Percentiles rank a stretch among this genome's conserved stretches.
These are phyloP conservation scores for Pseudofabraea citricarpa DNA, from an alignment of 2,329 filamentous ascomycete genomes.

Conservation along the genomic window DNA sequence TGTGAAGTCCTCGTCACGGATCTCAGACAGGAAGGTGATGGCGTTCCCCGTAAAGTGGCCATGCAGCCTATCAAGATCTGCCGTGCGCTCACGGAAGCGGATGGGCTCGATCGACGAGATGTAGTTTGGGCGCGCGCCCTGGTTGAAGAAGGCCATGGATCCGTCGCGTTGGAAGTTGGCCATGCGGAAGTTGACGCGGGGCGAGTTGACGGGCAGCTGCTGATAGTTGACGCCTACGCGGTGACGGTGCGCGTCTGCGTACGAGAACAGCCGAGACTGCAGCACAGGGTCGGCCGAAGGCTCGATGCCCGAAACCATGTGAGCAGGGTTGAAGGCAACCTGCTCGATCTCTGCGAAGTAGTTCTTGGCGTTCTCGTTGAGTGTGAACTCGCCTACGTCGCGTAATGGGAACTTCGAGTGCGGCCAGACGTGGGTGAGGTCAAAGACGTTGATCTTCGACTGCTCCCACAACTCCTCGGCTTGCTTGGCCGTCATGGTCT, in stretches of 20 bases:
- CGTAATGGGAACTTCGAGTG: slow-evolving; percentile 41
- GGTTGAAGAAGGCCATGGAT: slow-evolving; percentile 34
- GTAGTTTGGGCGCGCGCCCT: slow-evolving; percentile 44
- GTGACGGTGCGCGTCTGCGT: slow-evolving; percentile 58
- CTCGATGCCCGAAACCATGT: slow-evolving; percentile 61
- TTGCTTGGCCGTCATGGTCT: slow-evolving; percentile 45
- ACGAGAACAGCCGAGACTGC: slow-evolving; percentile 64
- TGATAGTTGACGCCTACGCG: slow-evolving; percentile 53
- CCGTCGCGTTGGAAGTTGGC: slow-evolving; percentile 34
- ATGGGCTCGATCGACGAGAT: slow-evolving; percentile 30
- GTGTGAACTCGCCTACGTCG: slow-evolving; percentile 41
- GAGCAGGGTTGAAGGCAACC: slow-evolving; percentile 60
- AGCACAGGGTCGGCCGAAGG: slow-evolving; percentile 64
- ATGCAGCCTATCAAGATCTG: slow-evolving; percentile 34
- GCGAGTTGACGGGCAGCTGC: slow-evolving; percentile 46
- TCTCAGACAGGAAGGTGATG: slow-evolving; percentile 38
- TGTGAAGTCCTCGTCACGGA: slow-evolving; percentile 27
- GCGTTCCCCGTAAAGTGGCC: slow-evolving; percentile 36
- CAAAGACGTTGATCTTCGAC: slow-evolving; percentile 44
- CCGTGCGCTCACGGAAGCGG: slow-evolving; percentile 28
- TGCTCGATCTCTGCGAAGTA: slow-evolving; percentile 66
- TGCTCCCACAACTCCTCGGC: slow-evolving; percentile 40
- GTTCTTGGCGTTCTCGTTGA: slow-evolving; percentile 47
- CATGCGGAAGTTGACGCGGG: slow-evolving; percentile 28
- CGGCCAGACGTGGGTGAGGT: slow-evolving; percentile 50